Base-by-base conservation (phyloP, 768 basidiomycete species). In the Phanerodontia chrysosporium region DNA sequence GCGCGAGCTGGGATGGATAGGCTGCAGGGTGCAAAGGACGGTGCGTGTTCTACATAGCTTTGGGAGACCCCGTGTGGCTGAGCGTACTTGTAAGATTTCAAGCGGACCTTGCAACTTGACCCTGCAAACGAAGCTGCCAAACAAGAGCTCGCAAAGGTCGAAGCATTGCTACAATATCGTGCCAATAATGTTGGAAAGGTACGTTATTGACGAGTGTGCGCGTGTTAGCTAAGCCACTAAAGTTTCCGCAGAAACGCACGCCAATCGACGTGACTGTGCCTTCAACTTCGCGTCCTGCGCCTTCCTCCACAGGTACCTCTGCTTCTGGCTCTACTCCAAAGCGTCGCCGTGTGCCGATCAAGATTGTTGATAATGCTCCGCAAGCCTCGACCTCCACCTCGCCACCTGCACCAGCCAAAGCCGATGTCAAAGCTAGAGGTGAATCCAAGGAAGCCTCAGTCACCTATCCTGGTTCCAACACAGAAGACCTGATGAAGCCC, bases 331-430 rank as follows among this genome's bases (percentile, higher is more conserved):
- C 21, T 14, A 42, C 59, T 16, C 72, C 75, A 9, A 79, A 76
- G 66, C 78, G 83, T 25, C 78, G 85, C 44, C 81, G 86, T 21
- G 76, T 90, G 12, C 88, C 88, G 0, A 88, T 88, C 36, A 74
- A 77, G 45, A 83, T 87, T 25, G 69, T 87, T 2, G 84, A 86
- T 27, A 61, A n/a, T n/a, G n/a, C n/a, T n/a, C n/a, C 72, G 16
- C 25, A 7, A 5, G 51, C 44, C 25, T 21, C 36, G 16, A 30
- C 62, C 22, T 51, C 58, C 14, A 32, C 66, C 5, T 56, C 66
- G 1, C 4, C 64, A 14, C 44, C 63, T 1, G 60, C 59, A 12
- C 49, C 53, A 3, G 24, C 67, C 13, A 35, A 51, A 14, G 48
- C 61, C 10, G n/a, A 65, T 4, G 27, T 18, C 29, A 30, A 16